Percentiles rank a stretch among this genome's conserved stretches.
These are phyloP conservation scores for Cucumis sativus DNA, from an alignment of 306 rosid genomes.

Conservation along the genomic window DNA sequence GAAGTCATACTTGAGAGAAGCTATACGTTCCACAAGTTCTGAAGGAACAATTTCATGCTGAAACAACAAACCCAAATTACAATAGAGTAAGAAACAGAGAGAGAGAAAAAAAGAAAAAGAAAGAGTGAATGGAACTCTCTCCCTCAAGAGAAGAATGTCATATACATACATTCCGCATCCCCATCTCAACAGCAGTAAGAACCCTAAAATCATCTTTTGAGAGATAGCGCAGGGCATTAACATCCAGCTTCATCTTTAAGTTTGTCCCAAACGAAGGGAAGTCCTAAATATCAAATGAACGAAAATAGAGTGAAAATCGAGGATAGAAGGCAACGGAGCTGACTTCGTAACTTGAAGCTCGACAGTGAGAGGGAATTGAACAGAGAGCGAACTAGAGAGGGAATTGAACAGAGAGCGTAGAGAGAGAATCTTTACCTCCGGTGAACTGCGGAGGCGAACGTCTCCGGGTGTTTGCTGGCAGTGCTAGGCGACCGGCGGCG, in stretches of 20 bases:
- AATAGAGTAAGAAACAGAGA: background rate
- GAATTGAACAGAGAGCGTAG: too few species aligned
- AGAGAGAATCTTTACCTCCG: too few species aligned
- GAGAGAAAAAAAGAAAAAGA: background rate
- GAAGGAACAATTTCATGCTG: constrained; percentile 79
- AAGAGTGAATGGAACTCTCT: background rate
- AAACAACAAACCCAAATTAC: background rate
- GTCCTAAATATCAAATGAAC: background rate
- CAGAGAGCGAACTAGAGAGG: too few species aligned
- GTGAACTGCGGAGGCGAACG: too few species aligned
- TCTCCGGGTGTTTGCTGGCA: too few species aligned
- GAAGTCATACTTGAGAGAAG: constrained; percentile 48
- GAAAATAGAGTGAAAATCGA: too few species aligned
- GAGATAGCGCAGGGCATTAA: constrained; percentile 63
- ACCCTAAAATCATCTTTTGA: constrained; percentile 91
- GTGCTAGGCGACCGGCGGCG: too few species aligned
- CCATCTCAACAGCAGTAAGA: constrained; percentile 83
- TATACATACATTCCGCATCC: constrained; percentile 63
- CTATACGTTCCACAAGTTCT: constrained; percentile 65
- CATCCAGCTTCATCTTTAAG: constrained; percentile 60
- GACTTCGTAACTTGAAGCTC: background rate
- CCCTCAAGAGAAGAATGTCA: background rate
- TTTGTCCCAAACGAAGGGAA: background rate
- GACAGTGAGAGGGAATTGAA: too few species aligned
- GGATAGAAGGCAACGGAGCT: too few species aligned